Base-by-base conservation (phyloP, 352 stramenopile genomes). In the Achlya hypogyna region DNA sequence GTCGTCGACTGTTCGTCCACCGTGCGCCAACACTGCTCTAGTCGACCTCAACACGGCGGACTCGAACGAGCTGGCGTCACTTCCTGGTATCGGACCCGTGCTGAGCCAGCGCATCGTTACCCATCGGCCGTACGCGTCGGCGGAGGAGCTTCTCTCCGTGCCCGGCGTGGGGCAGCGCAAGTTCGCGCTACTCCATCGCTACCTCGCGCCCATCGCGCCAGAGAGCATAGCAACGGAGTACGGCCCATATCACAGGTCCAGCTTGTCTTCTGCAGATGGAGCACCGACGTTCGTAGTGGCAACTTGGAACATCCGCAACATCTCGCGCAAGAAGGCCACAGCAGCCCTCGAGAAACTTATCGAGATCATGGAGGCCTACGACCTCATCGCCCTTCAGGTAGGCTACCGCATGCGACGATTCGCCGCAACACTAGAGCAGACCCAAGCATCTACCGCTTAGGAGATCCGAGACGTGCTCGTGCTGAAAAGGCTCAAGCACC, bases 301-400 rank as follows among this genome's bases (percentile, higher is more conserved):
- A 0, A 87, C 79, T 59, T 89, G 78, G 79, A 91, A 91, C 29
- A 80, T 91, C n/a, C 78, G 79, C 71, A 87, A 88, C 51, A 66
- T 89, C 63, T 89, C 81, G 22, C 18, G 22, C 2, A 75, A 72
- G 27, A 68, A 60, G n/a, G 78, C 80, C 38, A 72, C 82, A 5
- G 67, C 70, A 12, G 58, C 63, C 32, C 63, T 76, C 4, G 52
- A 88, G 3, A 23, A 81, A 22, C 74, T 75, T n/a, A 86, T 91
- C 27, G 72, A 76, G 0, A 60, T 84, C 38, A 60, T 89, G 25
- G 38, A 71, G 18, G 72, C 85, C 49, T 91, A 88, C n/a, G 81
- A 91, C 53, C 32, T 89, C 54, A 74, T 91, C 1, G 79, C 82
- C 6, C 34, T 89, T 49, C 82, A 87, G 69, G 71, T 74, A 25